Base-by-base conservation (phyloP, 192 early-diverging fungal genomes). In the Backusella morwellensis region DNA sequence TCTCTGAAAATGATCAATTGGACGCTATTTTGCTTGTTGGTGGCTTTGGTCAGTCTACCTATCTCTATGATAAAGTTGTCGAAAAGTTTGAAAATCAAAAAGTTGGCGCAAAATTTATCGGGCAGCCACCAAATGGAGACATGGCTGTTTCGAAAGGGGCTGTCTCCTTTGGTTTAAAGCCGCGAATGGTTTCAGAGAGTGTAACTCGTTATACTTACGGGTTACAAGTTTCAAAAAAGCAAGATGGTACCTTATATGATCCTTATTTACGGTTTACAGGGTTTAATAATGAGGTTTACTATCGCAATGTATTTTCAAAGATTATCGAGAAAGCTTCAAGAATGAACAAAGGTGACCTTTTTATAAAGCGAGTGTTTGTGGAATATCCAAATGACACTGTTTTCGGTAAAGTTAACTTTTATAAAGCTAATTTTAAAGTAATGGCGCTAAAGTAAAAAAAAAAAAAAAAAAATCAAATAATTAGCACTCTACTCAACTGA, bases 111-210 rank as follows among this genome's bases (percentile, higher is more conserved):
- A 78, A 78, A 9, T 36, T 87, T 8, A 78, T 89, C 14, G 88
- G 86, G n/a, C 86, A 88, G 23, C 88, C 88, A 19, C 85, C 83
- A 35, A 85, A 86, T 75, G 82, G 85, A 32, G 87, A 86, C 34
- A 69, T 87, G 56, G 88, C 88, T 3, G 83, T 89, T 4, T 85
- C 84, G 26, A 80, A 86, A 68, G 88, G 88, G 21, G 86, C 88
- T 1, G 84, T 89, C 6, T 82, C 84, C 68, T 86, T 84, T 77
- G 88, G 88, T 59, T 74, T 88, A 66, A 88, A 86, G 56, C 84
- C 86, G 8, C 80, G 84, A 52, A 81, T 84, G 0, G 85, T 88
- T 26, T 81, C 80, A 21, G 85, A 84, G 38, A 83, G 86, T 74
- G 82, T 88, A 9, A 80, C 85, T 1, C 78, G 86, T 50, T 82